Conservation (phyloP, 805 yeast genomes). For the Cyberlindnera americana region DNA sequence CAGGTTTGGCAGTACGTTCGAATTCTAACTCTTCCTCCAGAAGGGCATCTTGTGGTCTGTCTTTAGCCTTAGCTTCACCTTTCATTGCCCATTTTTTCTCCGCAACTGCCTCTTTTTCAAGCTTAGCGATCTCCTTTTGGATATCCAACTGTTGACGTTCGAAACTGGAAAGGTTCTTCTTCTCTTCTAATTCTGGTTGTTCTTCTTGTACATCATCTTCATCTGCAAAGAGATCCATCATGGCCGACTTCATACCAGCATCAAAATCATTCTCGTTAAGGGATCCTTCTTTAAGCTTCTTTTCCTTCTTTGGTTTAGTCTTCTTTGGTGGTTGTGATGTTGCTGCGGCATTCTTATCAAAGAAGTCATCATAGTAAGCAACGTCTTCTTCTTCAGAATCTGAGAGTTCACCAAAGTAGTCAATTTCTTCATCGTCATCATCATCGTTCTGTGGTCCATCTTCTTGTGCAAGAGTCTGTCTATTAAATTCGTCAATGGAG, state of each 20-base stretch:
- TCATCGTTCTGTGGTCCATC: slow-evolving; percentile 34
- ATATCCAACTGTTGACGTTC: slow-evolving; percentile 79
- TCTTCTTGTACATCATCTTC: slow-evolving; percentile 47
- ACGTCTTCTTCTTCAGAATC: slow-evolving; percentile 43
- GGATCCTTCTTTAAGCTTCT: slow-evolving; percentile 29
- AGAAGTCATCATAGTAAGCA: slow-evolving; percentile 49
- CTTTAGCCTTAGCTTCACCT: slow-evolving; percentile 83
- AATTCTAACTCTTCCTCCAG: slow-evolving; percentile 81
- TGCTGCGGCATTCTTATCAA: slow-evolving; percentile 32
- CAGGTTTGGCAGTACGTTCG: slow-evolving; percentile 92
- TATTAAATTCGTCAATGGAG: slow-evolving; percentile 79
- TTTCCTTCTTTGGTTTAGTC: slow-evolving; percentile 10
- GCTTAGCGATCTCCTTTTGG: slow-evolving; percentile 68
- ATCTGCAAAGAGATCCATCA: slow-evolving; percentile 33
- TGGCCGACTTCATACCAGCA: slow-evolving; percentile 55
- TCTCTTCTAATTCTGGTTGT: slow-evolving; percentile 27
- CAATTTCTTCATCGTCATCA: slow-evolving; percentile 51
- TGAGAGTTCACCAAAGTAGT: slow-evolving; percentile 48
- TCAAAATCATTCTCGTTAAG: slow-evolving; percentile 61
- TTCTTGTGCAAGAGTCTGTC: slow-evolving; percentile 66
- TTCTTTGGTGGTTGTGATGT: slow-evolving; percentile 29
- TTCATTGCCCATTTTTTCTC: slow-evolving; percentile 92
- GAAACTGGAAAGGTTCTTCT: slow-evolving; percentile 60
- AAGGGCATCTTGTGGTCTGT: slow-evolving; percentile 81
- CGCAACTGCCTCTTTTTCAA: slow-evolving; percentile 85